Base-by-base conservation (phyloP, 2,329 filamentous ascomycete genomes). In the Pseudocercospora musae region DNA sequence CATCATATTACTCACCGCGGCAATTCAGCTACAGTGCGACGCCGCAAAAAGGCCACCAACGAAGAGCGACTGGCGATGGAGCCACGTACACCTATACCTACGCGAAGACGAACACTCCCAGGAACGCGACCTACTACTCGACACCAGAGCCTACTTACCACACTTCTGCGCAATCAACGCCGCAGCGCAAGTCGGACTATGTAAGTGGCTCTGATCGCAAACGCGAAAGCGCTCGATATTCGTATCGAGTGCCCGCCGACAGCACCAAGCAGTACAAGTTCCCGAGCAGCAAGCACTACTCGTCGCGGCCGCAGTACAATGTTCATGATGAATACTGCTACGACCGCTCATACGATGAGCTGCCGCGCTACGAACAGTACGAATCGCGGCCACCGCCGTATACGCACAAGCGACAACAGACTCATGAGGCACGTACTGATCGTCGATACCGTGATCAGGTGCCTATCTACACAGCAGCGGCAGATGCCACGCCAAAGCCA, bases 201-300 rank as follows among this genome's bases (percentile, higher is more conserved):
- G 86, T 88, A 87, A 88, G 86, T 88, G 82, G 81, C 81, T 82
- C 79, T 78, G 76, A 74, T 70, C 74, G 75, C 69, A 70, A 70
- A 72, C 76, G 68, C 65, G 76, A 76, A 71, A 75, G 70, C 77
- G 75, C 74, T 74, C 76, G 69, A 65, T 81, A 81, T 73, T 78
- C 78, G 73, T 81, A 82, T 72, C 80, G 81, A 74, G 82, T 81
- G 75, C 79, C 82, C 78, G 80, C 37, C 37, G 37, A 83, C 37
- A 48, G 21, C 74, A 61, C 58, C 56, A 66, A 66, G 59, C 66
- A 71, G 66, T 70, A 71, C 65, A 69, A 66, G 64, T 65, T 53
- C 60, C 77, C 69, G 72, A 78, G 59, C 72, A 78, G 75, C 75
- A 78, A 78, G 75, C 77, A 77, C 76, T 80, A 81, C 72, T 78